Conservation (phyloP, 495 filamentous ascomycete species). For the Xylaria longipes region DNA sequence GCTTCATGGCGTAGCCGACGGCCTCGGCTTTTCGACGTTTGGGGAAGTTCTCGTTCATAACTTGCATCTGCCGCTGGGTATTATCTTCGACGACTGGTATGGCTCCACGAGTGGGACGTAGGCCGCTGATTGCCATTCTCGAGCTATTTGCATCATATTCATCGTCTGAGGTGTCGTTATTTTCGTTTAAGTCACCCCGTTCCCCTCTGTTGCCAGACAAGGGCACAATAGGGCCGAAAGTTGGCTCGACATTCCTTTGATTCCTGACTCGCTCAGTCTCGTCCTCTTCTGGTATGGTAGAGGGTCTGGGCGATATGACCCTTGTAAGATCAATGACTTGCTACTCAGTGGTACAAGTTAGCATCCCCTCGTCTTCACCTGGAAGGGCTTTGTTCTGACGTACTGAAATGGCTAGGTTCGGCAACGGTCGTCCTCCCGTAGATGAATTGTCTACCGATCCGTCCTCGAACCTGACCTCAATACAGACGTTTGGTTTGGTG, state of each 20-base stretch:
- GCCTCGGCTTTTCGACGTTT: conserved; percentile 25
- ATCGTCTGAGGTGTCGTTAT: neutral
- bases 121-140: conserved; percentile 19
- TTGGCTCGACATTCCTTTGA: neutral
- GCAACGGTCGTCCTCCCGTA: neutral
- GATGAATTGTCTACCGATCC: neutral
- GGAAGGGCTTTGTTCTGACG: neutral
- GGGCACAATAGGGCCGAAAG: neutral
- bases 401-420: conserved; percentile 20
- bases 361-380: neutral
- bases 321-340: conserved; percentile 21
- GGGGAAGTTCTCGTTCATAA: conserved; percentile 18
- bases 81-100: conserved; percentile 19
- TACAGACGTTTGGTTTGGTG: neutral
- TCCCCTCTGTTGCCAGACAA: neutral
- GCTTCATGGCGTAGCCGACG: conserved; percentile 23
- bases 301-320: neutral
- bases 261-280: neutral
- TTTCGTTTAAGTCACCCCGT: neutral
- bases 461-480: conserved; percentile 15
- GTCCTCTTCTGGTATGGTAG: neutral
- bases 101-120: conserved; percentile 15
- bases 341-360: neutral
- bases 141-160: conserved; percentile 4
- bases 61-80: conserved; percentile 25